Evolutionary conservation across 208 protist genomes (phyloP).

Genomic region (Endotrypanum monterogeii): DNA sequence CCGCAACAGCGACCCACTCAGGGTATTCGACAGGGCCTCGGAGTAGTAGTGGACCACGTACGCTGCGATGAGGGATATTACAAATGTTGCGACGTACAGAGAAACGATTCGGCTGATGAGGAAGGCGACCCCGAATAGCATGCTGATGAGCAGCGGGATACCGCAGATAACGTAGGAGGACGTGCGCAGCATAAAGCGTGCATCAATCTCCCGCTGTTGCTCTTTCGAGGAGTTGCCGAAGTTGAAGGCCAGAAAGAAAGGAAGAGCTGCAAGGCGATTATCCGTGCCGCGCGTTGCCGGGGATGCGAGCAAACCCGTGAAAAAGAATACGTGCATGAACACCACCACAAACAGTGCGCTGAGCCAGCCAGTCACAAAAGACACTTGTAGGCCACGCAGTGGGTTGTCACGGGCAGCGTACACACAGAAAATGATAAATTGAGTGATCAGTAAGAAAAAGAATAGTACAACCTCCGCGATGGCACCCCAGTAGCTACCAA

Average conservation of each 20-base stretch:
- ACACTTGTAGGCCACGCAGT: conserved; percentile 47
- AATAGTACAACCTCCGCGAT: conserved; percentile 50
- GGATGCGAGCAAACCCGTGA: conserved; percentile 47
- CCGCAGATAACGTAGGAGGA: conserved; percentile 63
- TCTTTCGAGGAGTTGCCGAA: conserved; percentile 24
- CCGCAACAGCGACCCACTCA: conserved; percentile 48
- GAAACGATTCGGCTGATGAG: conserved; percentile 62
- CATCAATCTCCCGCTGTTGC: conserved; percentile 17
- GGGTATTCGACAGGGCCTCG: conserved; percentile 38
- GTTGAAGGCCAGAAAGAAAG: conserved; percentile 58
- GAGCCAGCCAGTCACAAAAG: conserved; percentile 68
- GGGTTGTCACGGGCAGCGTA: conserved; percentile 37
- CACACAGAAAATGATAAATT: conserved; percentile 67
- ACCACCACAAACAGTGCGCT: conserved; percentile 43
- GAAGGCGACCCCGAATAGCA: conserved; percentile 69
- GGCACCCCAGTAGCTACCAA: conserved; percentile 41
- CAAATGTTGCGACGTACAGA: conserved; percentile 44
- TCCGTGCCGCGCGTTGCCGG: conserved; percentile 14
- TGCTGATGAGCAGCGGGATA: conserved; percentile 50
- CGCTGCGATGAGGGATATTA: conserved; percentile 35
- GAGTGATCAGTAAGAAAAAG: conserved; percentile 31
- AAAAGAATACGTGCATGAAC: conserved; percentile 60
- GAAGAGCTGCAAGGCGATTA: conserved; percentile 33
- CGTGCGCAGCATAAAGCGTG: conserved; percentile 34
- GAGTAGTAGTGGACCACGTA: conserved; percentile 70